Evolutionary conservation across 257 asterid genomes (phyloP).

Genomic region (Craterostigma plantagineum): DNA sequence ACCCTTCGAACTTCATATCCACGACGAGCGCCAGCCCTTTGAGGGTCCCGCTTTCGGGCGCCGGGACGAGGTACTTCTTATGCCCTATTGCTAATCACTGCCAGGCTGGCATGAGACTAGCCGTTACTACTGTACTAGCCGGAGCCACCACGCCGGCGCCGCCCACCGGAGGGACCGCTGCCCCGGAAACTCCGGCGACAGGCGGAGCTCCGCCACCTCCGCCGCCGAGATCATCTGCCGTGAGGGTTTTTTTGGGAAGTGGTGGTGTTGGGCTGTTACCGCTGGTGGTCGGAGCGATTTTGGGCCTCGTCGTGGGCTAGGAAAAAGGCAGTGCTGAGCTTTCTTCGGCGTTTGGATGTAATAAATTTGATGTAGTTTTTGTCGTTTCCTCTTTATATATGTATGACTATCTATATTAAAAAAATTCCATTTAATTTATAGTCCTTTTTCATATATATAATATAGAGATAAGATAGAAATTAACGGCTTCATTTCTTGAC

Average conservation of each 20-base stretch:
- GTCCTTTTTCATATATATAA: too few relatives aligned
- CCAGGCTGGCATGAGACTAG: conserved; percentile 28
- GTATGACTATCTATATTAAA: too few relatives aligned
- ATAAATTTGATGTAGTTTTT: too few relatives aligned
- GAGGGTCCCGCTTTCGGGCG: conserved; percentile 16
- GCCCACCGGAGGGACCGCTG: not conserved
- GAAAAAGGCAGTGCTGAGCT: conserved; percentile 57
- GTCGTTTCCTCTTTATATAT: too few relatives aligned
- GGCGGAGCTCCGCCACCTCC: conserved; percentile 12
- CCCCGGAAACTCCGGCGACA: not conserved
- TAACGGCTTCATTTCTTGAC: too few relatives aligned
- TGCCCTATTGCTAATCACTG: conserved; percentile 49
- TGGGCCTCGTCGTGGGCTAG: conserved; percentile 41
- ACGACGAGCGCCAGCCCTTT: conserved; percentile 17
- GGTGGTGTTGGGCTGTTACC: conserved; percentile 18
- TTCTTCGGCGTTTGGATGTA: not conserved
- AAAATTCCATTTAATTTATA: too few relatives aligned
- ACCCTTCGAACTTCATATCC: conserved; percentile 15
- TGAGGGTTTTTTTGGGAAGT: conserved; percentile 12
- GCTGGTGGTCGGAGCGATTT: conserved; percentile 23
- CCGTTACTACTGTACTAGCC: conserved; percentile 13
- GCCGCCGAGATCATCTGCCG: conserved; percentile 13
- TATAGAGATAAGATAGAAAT: too few relatives aligned
- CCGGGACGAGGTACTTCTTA: conserved; percentile 31
- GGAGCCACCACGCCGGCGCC: not conserved